Percentiles rank a stretch among this genome's conserved stretches.
Conservation (phyloP, 352 stramenopile genomes). For the Globisporangium polare region DNA sequence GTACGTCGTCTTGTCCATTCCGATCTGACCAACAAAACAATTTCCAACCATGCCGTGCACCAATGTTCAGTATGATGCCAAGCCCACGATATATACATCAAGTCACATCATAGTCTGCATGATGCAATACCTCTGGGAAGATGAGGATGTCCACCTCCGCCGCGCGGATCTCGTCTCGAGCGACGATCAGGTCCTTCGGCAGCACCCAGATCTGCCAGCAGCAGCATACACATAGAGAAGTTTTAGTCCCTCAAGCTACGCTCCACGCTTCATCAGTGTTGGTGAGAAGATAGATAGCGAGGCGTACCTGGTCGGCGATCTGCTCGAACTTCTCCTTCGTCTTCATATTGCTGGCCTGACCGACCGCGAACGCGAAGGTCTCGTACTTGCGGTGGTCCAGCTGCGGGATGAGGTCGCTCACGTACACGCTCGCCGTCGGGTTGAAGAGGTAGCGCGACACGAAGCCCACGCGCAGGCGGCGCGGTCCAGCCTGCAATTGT, state of each 20-base stretch:
- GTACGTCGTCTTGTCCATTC: conserved; percentile 75
- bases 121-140: conserved; percentile 63
- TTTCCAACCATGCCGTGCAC: background rate
- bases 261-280: background rate
- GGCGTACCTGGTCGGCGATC: conserved; percentile 44
- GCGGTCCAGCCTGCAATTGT: conserved; percentile 19
- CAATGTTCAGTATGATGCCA: background rate
- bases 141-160: conserved; percentile 62
- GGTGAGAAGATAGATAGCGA: too few relatives aligned
- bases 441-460: conserved; percentile 61
- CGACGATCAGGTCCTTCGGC: conserved; percentile 40
- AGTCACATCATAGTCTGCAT: background rate
- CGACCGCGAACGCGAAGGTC: conserved; percentile 60
- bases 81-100: background rate
- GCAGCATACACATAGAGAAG: background rate
- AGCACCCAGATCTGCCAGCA: conserved; percentile 43
- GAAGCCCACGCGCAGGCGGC: conserved; percentile 59
- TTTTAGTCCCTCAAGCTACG: background rate
- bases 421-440: conserved; percentile 43
- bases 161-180: conserved; percentile 41
- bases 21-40: conserved; percentile 35
- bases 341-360: conserved; percentile 55
- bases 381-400: conserved; percentile 64
- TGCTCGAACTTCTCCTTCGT: conserved; percentile 35
- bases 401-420: conserved; percentile 57